phyloP scores from a whole-genome alignment of 2,329 filamentous ascomycete species.

The Nigrograna mackinnonii region DNA sequence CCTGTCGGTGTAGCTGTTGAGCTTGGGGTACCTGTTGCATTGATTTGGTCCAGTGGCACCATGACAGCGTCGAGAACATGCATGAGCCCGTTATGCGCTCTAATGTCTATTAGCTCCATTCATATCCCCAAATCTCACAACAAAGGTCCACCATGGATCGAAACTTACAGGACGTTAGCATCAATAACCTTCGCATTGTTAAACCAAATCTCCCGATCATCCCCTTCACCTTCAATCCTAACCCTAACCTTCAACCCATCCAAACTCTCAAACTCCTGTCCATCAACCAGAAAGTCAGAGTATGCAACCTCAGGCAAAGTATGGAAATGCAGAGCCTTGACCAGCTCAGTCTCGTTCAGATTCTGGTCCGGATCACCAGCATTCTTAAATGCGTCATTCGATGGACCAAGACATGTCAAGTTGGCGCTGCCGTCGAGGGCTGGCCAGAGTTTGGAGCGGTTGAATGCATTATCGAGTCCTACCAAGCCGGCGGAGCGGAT shows the following conservation, averaged over 20 bases:
- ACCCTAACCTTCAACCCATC: conserved; percentile 21
- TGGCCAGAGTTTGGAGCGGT: conserved; percentile 16
- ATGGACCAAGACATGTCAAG: conserved; percentile 21
- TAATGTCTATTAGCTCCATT: conserved; percentile 2
- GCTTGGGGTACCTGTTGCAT: conserved; percentile 10
- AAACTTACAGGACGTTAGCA: conserved; percentile 24
- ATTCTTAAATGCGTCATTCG: conserved; percentile 15
- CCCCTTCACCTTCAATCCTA: conserved; percentile 13
- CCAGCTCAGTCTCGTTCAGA: conserved; percentile 12
- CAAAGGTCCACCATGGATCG: background rate
- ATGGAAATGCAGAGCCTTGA: conserved; percentile 16
- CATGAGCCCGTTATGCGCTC: conserved; percentile 23
- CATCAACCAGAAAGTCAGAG: conserved; percentile 20
- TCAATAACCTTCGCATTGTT: conserved; percentile 25
- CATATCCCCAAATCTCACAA: background rate
- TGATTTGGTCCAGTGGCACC: conserved; percentile 17
- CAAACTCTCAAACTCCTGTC: conserved; percentile 19
- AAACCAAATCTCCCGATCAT: conserved; percentile 17
- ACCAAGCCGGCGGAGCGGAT: conserved; percentile 17
- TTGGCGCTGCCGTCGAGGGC: conserved; percentile 19
- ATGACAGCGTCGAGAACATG: conserved; percentile 24
- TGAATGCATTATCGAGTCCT: conserved; percentile 18
- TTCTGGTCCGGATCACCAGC: conserved; percentile 14
- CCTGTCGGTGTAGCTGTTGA: conserved; percentile 8
- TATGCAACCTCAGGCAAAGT: conserved; percentile 20